Base-by-base conservation (phyloP, 108 stramenopile genomes). In the Pseudonitzschia pungens region DNA sequence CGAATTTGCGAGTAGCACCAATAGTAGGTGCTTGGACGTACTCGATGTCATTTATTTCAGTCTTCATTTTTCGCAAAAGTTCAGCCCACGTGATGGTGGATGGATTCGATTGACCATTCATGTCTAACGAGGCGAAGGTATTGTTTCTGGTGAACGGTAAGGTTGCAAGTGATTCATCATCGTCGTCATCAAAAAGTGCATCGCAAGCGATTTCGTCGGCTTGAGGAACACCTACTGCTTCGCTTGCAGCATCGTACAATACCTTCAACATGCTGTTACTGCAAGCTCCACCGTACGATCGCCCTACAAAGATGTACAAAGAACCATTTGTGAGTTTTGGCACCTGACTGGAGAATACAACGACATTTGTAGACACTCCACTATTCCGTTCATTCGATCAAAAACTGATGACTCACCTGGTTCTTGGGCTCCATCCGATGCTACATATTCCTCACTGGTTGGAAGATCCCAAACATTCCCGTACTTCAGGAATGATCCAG, bases 191-290 rank as follows among this genome's bases (percentile, higher is more conserved):
- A 50, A 55, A 54, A 41, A 70, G 29, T 1, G 28, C 21, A 65
- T 91, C 89, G 29, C 86, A 87, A 74, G 90, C 91, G 8, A 88
- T 74, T 31, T 85, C 77, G 54, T 80, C 77, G 48, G 69, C 21
- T 45, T 69, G 55, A 1, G 65, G 71, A 8, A 41, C 77, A 74
- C 77, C 72, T 2, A 63, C 77, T 26, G 80, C 80, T 55, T 87
- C 91, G 21, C 58, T 71, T 60, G 87, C 93, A 15, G 88, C 83
- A 72, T 94, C 93, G 68, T 94, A 94, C 42, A 94, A 78, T 9
- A 90, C 93, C 73, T 94, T 94, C 54, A 94, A 85, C 76, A 94
- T 81, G 50, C 89, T 83, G 68, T 92, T 94, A 68, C 81, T 74
- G 66, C 81, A 84, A 21, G 91, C 88, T 52, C 93, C 93, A 26